Base-by-base conservation (phyloP, 106 monocot species). In the Allium cepa region DNA sequence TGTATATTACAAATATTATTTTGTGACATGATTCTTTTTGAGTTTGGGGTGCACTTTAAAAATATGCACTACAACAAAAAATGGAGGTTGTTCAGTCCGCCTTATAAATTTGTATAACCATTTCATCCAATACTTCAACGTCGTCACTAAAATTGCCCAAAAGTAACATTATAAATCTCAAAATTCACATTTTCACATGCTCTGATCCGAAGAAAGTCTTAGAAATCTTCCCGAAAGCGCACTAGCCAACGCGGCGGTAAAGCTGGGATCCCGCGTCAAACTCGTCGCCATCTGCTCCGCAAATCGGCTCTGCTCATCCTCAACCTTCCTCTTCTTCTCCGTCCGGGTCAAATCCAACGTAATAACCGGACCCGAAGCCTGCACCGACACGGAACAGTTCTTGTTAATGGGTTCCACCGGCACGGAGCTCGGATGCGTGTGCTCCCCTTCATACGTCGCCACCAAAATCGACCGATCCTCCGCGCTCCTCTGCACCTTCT, bases 221-320 rank as follows among this genome's bases (percentile, higher is more conserved):
- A 79, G 66, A 60, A 78, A 49, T 17, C 47, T 81, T 12, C 84
- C 80, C 0, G 81, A 88, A 18, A 87, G 73, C 0, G 80, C 87
- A 1, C 53, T 73, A 0, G 75, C 80, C 11, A 88, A 57, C 3
- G 78, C 69, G 1, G 87, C 63, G 9, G 80, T 88, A 67, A 88
- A 88, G 8, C 48, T 17, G 0, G 81, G 81, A 70, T 88, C 84
- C 15, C 59, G 80, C 4, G 78, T 76, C 69, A 88, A 56, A 7
- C 69, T 76, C 4, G 69, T 63, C 5, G 80, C 78, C 84, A 88
- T 81, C 48, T 81, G 61, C 67, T 81, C 78, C 26, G 75, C 75
- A 18, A 88, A 56, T 13, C 49, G 26, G 26, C 60, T 27, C 50
- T 72, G 77, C 46, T 78, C 60, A 7, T 17, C 16, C 3, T 14